Evolutionary conservation across 2,329 filamentous ascomycete genomes (phyloP), one percentile per base, ranked within the genome.

Genomic region (Fusarium annulatum): DNA sequence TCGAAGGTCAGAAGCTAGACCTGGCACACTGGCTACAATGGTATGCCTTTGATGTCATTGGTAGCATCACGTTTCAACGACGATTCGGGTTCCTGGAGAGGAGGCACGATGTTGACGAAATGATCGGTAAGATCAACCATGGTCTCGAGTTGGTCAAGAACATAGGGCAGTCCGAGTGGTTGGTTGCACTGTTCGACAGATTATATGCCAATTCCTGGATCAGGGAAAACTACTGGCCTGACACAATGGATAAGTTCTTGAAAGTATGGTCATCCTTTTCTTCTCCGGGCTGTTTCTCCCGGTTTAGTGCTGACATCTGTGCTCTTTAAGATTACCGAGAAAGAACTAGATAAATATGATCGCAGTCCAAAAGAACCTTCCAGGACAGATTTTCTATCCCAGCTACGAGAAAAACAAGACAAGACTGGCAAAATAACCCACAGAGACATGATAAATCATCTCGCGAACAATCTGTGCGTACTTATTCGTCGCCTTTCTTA

Each of bases 291-390:
- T 21, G 18, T 28, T 19, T 9, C 16, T 9, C 9, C 7, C 5
- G 18, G 30, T 33, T 4, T 11, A 11, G 5, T 39, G 36, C 36
- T 38, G 8, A 18, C 36, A 7, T 14, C 11, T 0, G 3, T 1
- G 4, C 0, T 15, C 18, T 5, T 46, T 1, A 28, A 46, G 43
- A 28, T 28, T 3, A 46, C 43, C 12, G 26, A 46, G 12, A 28
- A 28, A 21, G 43, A 46, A 15, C 18, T 46, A 18, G 43, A 46
- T 46, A 28, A 15, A 28, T 46, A 46, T 1, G 45, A 46, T 15
- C 18, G 3, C 1, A 46, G 45, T 28, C 18, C 45, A 10, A 46
- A 28, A 46, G 26, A 46, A 3, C 9, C 26, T 7, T 28, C 18
- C 1, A 46, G 45, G 12, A 46, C 26, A 14, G 45, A 46, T 4